Conservation (phyloP, 2,329 filamentous ascomycete genomes). For the Juglanconis oblonga region DNA sequence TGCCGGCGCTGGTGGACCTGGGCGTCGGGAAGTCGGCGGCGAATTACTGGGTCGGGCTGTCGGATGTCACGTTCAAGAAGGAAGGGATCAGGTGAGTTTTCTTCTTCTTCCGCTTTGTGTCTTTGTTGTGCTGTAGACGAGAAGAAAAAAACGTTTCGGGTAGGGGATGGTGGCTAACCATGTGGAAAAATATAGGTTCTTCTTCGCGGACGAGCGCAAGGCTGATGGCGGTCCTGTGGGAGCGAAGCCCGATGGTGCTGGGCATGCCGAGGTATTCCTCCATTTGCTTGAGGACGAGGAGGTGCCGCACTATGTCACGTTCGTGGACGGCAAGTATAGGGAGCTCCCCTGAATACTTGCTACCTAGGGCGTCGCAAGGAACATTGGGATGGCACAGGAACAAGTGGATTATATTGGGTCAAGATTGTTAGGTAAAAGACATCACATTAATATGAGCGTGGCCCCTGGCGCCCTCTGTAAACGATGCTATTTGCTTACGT, state of each 20-base stretch:
- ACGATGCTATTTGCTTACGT: too few species aligned
- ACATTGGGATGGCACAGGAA: too few species aligned
- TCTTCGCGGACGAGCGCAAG: conserved; percentile 19
- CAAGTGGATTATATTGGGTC: too few species aligned
- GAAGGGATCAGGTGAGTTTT: conserved; percentile 17
- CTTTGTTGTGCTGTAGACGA: neutral
- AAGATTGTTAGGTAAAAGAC: too few species aligned
- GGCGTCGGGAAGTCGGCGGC: conserved; percentile 14
- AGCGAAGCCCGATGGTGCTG: neutral
- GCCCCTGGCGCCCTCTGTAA: too few species aligned
- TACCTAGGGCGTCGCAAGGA: too few species aligned
- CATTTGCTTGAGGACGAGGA: conserved; percentile 9
- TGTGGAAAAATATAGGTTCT: conserved; percentile 7
- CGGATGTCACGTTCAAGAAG: conserved; percentile 12
- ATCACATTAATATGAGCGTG: too few species aligned
- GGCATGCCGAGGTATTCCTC: conserved; percentile 7
- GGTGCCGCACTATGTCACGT: conserved; percentile 17
- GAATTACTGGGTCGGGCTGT: conserved; percentile 10
- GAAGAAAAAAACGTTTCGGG: neutral
- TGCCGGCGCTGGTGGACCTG: conserved; percentile 2
- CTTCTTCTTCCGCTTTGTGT: neutral
- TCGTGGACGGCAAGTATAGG: conserved; percentile 14
- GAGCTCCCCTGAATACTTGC: neutral
- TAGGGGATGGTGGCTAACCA: too few species aligned
- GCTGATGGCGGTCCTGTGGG: conserved; percentile 11